Evolutionary conservation across 495 filamentous ascomycete species (phyloP).

Genomic region (Hypomontagnella submonticulosa): DNA sequence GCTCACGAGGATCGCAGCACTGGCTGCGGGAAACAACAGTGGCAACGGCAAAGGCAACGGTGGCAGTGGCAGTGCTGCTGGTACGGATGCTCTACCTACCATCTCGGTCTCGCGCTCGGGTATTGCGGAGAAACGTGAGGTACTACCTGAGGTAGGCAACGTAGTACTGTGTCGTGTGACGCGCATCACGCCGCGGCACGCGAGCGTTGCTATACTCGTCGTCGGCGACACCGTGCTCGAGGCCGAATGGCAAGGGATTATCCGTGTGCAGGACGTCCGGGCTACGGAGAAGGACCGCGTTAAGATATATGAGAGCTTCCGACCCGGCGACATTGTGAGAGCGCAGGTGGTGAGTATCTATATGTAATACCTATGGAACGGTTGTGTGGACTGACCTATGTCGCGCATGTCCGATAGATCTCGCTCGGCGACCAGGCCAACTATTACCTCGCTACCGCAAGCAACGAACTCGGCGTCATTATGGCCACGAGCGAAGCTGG

Average conservation of each 20-base stretch:
- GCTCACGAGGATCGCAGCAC: constrained; percentile 62
- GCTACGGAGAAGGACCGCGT: constrained; percentile 96
- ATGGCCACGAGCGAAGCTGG: constrained; percentile 92
- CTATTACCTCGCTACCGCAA: constrained; percentile 90
- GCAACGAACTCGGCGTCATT: constrained; percentile 91
- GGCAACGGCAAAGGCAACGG: constrained; percentile 3
- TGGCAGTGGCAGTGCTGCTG: constrained; percentile 20
- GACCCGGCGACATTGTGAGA: constrained; percentile 92
- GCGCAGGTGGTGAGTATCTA: constrained; percentile 77
- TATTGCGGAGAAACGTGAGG: constrained; percentile 66
- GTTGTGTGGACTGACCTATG: background rate
- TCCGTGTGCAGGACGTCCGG: constrained; percentile 86
- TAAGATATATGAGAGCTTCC: constrained; percentile 88
- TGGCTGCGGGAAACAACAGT: constrained; percentile 36
- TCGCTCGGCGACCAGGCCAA: constrained; percentile 92
- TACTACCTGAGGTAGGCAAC: constrained; percentile 82
- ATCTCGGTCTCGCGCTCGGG: constrained; percentile 53
- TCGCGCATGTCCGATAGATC: constrained; percentile 62
- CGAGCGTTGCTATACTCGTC: constrained; percentile 81
- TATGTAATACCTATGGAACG: background rate
- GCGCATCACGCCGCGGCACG: constrained; percentile 83
- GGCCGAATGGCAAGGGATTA: constrained; percentile 69
- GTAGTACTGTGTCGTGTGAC: constrained; percentile 85
- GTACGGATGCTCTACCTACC: constrained; percentile 45
- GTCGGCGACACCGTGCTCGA: constrained; percentile 73